Base-by-base conservation (phyloP, 768 basidiomycete genomes). In the Lentinula detonsa region DNA sequence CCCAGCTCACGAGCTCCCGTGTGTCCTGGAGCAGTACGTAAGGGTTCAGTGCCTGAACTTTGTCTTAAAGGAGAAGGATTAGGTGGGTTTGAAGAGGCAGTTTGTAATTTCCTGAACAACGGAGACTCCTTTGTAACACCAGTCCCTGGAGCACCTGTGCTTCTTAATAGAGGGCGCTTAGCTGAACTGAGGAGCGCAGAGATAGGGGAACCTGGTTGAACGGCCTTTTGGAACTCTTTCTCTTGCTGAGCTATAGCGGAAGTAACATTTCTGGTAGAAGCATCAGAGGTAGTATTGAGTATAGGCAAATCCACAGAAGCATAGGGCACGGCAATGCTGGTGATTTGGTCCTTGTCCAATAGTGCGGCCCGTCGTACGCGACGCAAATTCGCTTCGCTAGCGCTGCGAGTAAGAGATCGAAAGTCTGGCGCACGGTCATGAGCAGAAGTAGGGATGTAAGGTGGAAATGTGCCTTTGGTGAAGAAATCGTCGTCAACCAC, bases 191-290 rank as follows among this genome's bases (percentile, higher is more conserved):
- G 81, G 53, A 99, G 75, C 2, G 92, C 93, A 33, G 92, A 91
- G 62, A 99, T 95, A 0, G 97, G 97, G 63, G 90, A 92, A 46
- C 92, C 94, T 5, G 95, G 96, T 69, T 95, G 93, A 1, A 98
- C 92, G 1, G 95, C 97, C 68, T 90, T 88, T 76, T 91, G 89
- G 87, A 98, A 98, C 72, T 98, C 97, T 71, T 89, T 88, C 82
- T 99, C 97, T 69, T 93, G 91, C 67, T 93, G 83, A 3, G 88
- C 87, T 61, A 90, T 85, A 49, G 80, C 88, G 11, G 82, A 83
- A 15, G 81, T 82, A 58, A 80, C 76, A 52, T 75, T 81, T 69
- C 78, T 80, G 13, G 15, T 39, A 28, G 59, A 34, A 21, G 40
- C 48, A 23, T 60, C 53, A 45, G 35, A 61, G 6, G 58, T 31